Conservation (phyloP, 2,329 filamentous ascomycete genomes). For the Chaetomium olivaceum region DNA sequence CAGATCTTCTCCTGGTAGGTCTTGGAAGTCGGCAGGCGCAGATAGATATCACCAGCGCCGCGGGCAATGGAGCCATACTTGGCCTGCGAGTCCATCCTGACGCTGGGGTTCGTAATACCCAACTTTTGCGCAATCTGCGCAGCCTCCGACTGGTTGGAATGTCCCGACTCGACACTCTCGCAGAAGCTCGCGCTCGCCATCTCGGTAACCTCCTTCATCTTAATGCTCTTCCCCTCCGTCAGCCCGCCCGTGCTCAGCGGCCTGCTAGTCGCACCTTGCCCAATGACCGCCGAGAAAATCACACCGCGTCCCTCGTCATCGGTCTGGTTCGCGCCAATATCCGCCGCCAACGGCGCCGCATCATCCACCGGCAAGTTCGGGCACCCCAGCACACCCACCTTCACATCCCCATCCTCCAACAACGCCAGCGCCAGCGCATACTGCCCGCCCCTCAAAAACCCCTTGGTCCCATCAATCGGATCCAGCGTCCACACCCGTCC, state of each 20-base stretch:
- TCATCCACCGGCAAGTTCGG: constrained; percentile 93
- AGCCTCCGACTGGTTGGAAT: constrained; percentile 87
- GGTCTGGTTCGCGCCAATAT: constrained; percentile 72
- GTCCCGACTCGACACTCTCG: constrained; percentile 91
- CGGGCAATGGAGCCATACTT: constrained; percentile 96
- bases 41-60: constrained; percentile 91
- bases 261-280: constrained; percentile 77
- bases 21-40: constrained; percentile 76
- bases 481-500: constrained; percentile 95
- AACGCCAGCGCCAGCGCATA: constrained; percentile 94
- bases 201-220: constrained; percentile 75
- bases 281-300: constrained; percentile 79
- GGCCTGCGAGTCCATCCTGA: constrained; percentile 96
- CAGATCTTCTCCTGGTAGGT: constrained; percentile 99
- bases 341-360: constrained; percentile 65
- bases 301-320: constrained; percentile 79
- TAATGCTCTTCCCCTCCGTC: constrained; percentile 61
- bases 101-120: constrained; percentile 84
- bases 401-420: constrained; percentile 90
- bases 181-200: constrained; percentile 87
- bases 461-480: constrained; percentile 97
- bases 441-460: constrained; percentile 92
- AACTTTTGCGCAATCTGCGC: constrained; percentile 79
- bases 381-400: constrained; percentile 91
- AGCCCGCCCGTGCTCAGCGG: constrained; percentile 63